phyloP scores from a whole-genome alignment of 2,329 filamentous ascomycete genomes.

The Sarocladiaceae sp. region DNA sequence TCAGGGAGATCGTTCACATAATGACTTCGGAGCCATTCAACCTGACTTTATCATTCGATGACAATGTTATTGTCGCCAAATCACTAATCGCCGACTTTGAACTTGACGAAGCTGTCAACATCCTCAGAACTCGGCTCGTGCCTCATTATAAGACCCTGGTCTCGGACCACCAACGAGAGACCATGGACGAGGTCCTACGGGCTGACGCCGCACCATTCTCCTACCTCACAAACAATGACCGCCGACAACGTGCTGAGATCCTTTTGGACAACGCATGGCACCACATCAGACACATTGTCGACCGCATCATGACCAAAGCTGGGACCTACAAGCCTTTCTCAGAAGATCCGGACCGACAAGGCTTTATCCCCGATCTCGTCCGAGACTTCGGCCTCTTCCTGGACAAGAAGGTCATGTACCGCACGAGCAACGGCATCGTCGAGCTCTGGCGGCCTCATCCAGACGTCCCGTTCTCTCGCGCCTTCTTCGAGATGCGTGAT shows the following conservation, averaged over 20 bases:
- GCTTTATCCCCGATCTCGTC: slow-evolving; percentile 21
- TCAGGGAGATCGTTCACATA: slow-evolving; percentile 43
- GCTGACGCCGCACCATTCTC: slow-evolving; percentile 15
- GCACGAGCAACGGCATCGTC: slow-evolving; percentile 25
- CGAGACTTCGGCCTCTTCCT: slow-evolving; percentile 29
- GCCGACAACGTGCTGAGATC: slow-evolving; percentile 22
- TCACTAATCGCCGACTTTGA: slow-evolving; percentile 23
- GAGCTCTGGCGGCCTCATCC: slow-evolving; percentile 18
- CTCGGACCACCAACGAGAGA: slow-evolving; percentile 18
- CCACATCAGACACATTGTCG: slow-evolving; percentile 22
- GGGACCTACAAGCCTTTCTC: slow-evolving; percentile 13
- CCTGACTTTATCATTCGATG: slow-evolving; percentile 48
- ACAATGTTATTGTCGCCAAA: slow-evolving; percentile 42
- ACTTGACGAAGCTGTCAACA: slow-evolving; percentile 4
- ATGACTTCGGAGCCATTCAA: slow-evolving; percentile 55
- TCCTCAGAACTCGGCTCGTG: slow-evolving; percentile 33
- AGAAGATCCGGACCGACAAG: neutral
- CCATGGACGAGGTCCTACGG: slow-evolving; percentile 28
- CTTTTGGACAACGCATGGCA: slow-evolving; percentile 27
- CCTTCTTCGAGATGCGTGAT: neutral
- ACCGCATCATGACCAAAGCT: slow-evolving; percentile 19
- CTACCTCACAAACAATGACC: slow-evolving; percentile 14
- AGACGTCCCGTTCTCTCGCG: slow-evolving; percentile 14
- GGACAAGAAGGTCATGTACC: slow-evolving; percentile 22
- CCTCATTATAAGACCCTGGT: slow-evolving; percentile 28